These are phyloP conservation scores for Isatis tinctoria DNA, from an alignment of 345 rosid genomes.

Conservation along the genomic window DNA sequence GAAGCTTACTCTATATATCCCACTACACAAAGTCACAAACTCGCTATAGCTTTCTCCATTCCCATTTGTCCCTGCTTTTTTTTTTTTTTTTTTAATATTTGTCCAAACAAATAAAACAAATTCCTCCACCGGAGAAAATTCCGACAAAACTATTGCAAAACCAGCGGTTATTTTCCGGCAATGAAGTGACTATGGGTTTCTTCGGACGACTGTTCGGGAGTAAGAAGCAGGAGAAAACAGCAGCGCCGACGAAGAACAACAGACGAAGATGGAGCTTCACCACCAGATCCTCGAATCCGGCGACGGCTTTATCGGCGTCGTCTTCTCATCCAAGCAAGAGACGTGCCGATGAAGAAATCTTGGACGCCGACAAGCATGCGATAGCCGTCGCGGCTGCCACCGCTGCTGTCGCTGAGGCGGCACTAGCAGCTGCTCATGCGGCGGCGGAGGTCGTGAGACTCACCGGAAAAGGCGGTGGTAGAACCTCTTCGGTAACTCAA, in stretches of 20 bases:
- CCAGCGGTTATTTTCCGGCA: background rate
- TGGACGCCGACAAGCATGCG: constrained; percentile 72
- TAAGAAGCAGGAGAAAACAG: constrained; percentile 32
- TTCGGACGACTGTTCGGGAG: constrained; percentile 70
- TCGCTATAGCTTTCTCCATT: constrained; percentile 3
- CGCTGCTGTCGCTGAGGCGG: constrained; percentile 86
- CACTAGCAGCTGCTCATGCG: constrained; percentile 86
- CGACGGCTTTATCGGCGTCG: constrained; percentile 11
- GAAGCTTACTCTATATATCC: constrained; percentile 6
- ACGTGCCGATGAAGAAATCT: constrained; percentile 21
- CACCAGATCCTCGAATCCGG: constrained; percentile 46
- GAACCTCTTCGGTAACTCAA: constrained; percentile 17
- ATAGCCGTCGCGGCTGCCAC: constrained; percentile 92
- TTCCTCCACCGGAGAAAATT: background rate
- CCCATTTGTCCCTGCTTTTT: background rate
- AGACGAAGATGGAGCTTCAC: constrained; percentile 63
- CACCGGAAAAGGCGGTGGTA: constrained; percentile 35
- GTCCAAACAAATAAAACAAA: background rate
- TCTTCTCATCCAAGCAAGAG: constrained; percentile 22
- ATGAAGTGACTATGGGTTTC: constrained; percentile 63
- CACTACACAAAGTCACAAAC: constrained; percentile 3
- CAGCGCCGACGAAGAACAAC: constrained; percentile 36
- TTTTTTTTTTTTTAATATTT: background rate
- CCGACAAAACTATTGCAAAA: background rate
- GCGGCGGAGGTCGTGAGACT: constrained; percentile 94